Evolutionary conservation across 768 basidiomycete species (phyloP), one percentile per base, ranked within the genome.

Genomic region (Rubroboletus satanas): DNA sequence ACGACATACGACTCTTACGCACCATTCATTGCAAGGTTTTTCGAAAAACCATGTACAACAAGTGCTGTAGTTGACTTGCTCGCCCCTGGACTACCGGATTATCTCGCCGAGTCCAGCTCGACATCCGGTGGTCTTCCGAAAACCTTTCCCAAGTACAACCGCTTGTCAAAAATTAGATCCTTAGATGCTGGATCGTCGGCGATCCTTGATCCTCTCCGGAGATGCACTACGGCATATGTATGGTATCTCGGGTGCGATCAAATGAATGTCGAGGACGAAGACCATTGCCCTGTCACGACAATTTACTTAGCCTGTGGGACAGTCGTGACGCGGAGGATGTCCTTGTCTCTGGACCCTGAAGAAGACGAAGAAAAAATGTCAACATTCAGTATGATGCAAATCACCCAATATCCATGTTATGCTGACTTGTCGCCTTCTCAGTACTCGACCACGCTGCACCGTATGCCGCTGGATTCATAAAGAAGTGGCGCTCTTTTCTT

Each of bases 1-100:
- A 63, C 56, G 18, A 57, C 56, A 17, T 66, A 65, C 7, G 56
- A 57, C 0, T 38, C 58, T 4, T 66, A 63, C 18, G 39, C 44
- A 5, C 61, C 64, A 4, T 55, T 58, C 26, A 6, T 63, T 9
- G 35, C 59, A 10, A 51, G 32, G 35, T 46, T 56, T 41, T 46
- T 35, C 1, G 45, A 62, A 9, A 52, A 23, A 26, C 54, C 59
- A 2, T 56, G 51, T 17, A 56, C 31, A 44, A 44, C 32, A 6
- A 43, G 33, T 9, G 44, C 17, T 5, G 10, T 64, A n/a, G 28
- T 36, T 18, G 17, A 66, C 31, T 32, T 62, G 6, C 47, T 64
- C 31, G 48, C 62, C 1, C 62, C 59, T 0, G 65, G 64, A 31
- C 7, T 65, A 1, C 65, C 64, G 21, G 59, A 64, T 41, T 64